These are phyloP conservation scores for Camelina hispida DNA, from an alignment of 345 rosid genomes.

Conservation along the genomic window DNA sequence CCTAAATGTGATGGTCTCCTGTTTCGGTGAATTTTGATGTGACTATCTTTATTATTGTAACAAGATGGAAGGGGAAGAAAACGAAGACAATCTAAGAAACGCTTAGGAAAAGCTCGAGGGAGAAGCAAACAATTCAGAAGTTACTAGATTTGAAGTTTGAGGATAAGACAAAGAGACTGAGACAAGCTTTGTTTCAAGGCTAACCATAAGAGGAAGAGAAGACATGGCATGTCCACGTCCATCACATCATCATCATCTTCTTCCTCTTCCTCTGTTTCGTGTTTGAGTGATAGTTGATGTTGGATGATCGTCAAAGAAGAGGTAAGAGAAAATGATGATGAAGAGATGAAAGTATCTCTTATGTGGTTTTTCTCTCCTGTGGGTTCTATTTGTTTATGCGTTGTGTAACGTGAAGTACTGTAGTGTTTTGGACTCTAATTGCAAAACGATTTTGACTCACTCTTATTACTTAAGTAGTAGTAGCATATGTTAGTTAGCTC, in stretches of 20 bases:
- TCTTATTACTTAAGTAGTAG: background rate
- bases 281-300: background rate
- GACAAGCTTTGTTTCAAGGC: slow-evolving; percentile 84
- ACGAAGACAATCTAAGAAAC: slow-evolving; percentile 38
- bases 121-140: slow-evolving; percentile 58
- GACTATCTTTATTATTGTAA: slow-evolving; percentile 12
- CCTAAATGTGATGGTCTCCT: background rate
- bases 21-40: background rate
- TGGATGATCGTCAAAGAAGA: background rate
- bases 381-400: background rate
- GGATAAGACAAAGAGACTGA: slow-evolving; percentile 62
- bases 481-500: no score
- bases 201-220: slow-evolving; percentile 67
- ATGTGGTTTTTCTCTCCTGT: background rate
- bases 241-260: background rate
- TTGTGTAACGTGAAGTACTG: background rate
- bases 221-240: slow-evolving; percentile 19
- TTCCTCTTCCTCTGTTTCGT: slow-evolving; percentile 7
- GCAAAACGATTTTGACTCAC: background rate
- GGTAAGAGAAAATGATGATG: background rate
- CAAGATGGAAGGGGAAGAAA: slow-evolving; percentile 41
- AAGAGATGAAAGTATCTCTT: background rate
- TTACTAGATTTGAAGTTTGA: slow-evolving; percentile 57
- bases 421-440: background rate
- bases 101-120: slow-evolving; percentile 57